These are phyloP conservation scores for Komagataella pastoris DNA, from an alignment of 805 yeast species.

Conservation along the genomic window DNA sequence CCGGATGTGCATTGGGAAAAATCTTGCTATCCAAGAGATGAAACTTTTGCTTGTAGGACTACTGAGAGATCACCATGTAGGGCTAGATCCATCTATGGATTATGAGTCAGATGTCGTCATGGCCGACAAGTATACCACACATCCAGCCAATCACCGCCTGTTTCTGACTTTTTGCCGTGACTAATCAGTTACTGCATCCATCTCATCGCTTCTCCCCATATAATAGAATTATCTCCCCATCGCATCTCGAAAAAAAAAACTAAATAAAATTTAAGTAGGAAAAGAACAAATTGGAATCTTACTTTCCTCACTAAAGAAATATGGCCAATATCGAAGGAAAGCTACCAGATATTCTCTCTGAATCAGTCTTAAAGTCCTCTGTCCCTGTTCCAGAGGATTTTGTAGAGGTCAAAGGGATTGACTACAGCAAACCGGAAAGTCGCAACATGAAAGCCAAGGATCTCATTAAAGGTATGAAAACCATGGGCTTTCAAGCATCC, in stretches of 20 bases:
- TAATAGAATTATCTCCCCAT: not conserved
- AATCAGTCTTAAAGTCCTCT: slow-evolving; percentile 82
- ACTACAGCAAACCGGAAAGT: slow-evolving; percentile 69
- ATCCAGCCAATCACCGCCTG: slow-evolving; percentile 8
- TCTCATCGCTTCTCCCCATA: not conserved
- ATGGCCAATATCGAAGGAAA: not conserved
- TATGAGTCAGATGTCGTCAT: slow-evolving; percentile 11
- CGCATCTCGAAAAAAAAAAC: not conserved
- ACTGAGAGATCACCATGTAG: slow-evolving; percentile 29
- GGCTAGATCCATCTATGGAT: slow-evolving; percentile 11
- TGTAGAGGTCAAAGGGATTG: slow-evolving; percentile 75
- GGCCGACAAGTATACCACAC: slow-evolving; percentile 18
- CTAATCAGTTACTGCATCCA: not conserved
- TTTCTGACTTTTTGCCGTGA: not conserved
- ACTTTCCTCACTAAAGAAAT: slow-evolving; percentile 42
- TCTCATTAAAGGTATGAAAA: slow-evolving; percentile 69
- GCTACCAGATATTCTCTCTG: slow-evolving; percentile 66
- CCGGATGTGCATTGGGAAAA: slow-evolving; percentile 64
- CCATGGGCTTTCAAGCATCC: slow-evolving; percentile 96
- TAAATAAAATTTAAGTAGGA: slow-evolving; percentile 25
- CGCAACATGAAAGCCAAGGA: slow-evolving; percentile 70
- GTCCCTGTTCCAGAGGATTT: slow-evolving; percentile 76
- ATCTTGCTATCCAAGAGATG: slow-evolving; percentile 54
- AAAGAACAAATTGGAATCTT: slow-evolving; percentile 30
- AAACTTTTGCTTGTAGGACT: slow-evolving; percentile 41